A percentile compares a stretch with the other conserved stretches of the same genome.
These are phyloP conservation scores for Hypoxylon subgilvum DNA, from an alignment of 495 filamentous ascomycete genomes.

Conservation along the genomic window DNA sequence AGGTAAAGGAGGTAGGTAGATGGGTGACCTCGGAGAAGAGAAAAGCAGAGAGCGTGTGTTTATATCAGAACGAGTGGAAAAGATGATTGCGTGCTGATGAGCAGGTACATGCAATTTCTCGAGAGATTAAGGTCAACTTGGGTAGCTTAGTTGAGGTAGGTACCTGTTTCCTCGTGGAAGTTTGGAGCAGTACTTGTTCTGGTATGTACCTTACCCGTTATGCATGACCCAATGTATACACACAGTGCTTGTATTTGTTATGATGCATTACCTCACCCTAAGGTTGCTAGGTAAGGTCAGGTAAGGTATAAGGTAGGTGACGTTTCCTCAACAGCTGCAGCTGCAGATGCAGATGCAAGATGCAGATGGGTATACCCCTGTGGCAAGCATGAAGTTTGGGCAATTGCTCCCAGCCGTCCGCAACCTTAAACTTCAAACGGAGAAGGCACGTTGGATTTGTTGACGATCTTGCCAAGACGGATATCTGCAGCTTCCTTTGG, in stretches of 20 bases:
- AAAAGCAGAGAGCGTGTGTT: not conserved
- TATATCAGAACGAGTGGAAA: slow-evolving; percentile 6
- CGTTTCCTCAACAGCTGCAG: too few species aligned
- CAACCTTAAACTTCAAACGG: slow-evolving; percentile 30
- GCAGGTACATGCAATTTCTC: slow-evolving; percentile 11
- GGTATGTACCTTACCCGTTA: not conserved
- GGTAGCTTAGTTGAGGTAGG: too few species aligned
- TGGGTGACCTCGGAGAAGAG: not conserved
- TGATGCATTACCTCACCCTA: slow-evolving; percentile 12
- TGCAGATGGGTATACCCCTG: slow-evolving; percentile 15
- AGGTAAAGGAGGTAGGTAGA: not conserved
- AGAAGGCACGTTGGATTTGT: slow-evolving; percentile 16
- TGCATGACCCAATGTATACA: slow-evolving; percentile 6
- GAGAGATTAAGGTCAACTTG: too few species aligned
- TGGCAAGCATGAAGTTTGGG: slow-evolving; percentile 12
- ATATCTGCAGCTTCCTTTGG: slow-evolving; percentile 24
- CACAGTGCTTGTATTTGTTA: slow-evolving; percentile 2
- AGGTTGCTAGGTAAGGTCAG: too few species aligned
- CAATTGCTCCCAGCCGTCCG: slow-evolving; percentile 8
- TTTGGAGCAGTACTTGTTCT: not conserved
- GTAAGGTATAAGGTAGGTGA: not conserved
- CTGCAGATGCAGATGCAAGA: too few species aligned
- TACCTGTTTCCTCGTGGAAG: slow-evolving; percentile 13
- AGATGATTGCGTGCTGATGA: slow-evolving; percentile 7
- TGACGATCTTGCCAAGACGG: slow-evolving; percentile 31